These are phyloP conservation scores for Suillus decipiens DNA, from an alignment of 768 basidiomycete genomes.

Conservation along the genomic window DNA sequence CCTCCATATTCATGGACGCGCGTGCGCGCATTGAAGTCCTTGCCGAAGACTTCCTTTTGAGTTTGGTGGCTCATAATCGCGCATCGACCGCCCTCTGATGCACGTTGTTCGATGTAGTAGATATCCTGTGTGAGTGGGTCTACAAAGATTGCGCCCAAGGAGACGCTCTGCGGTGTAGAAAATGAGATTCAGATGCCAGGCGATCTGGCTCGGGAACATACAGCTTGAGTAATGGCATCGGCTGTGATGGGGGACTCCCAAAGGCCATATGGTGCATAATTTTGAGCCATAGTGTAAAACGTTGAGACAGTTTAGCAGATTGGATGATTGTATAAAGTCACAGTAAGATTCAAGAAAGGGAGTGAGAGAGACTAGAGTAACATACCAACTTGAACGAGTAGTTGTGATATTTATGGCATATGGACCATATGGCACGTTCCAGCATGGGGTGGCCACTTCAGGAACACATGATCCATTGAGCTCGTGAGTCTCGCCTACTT, in stretches of 20 bases:
- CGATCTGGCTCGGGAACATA: conserved; percentile 26
- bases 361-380: not conserved
- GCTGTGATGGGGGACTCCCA: conserved; percentile 62
- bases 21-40: conserved; percentile 56
- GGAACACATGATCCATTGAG: not conserved
- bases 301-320: not conserved
- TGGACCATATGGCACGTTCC: not conserved
- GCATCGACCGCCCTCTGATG: conserved; percentile 54
- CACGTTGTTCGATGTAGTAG: conserved; percentile 62
- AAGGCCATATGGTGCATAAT: conserved; percentile 55
- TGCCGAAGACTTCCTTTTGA: conserved; percentile 51
- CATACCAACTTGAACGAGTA: not conserved
- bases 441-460: not conserved
- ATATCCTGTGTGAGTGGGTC: conserved; percentile 47
- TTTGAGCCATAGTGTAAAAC: conserved; percentile 17
- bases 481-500: no score
- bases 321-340: not conserved
- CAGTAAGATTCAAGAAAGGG: not conserved
- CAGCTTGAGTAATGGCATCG: conserved; percentile 50
- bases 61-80: conserved; percentile 56
- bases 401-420: not conserved
- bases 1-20: conserved; percentile 77
- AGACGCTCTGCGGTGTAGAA: conserved; percentile 25
- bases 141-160: conserved; percentile 48
- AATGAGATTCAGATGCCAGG: not conserved